phyloP scores from a whole-genome alignment of 768 basidiomycete species.

The Agaricus bisporus region DNA sequence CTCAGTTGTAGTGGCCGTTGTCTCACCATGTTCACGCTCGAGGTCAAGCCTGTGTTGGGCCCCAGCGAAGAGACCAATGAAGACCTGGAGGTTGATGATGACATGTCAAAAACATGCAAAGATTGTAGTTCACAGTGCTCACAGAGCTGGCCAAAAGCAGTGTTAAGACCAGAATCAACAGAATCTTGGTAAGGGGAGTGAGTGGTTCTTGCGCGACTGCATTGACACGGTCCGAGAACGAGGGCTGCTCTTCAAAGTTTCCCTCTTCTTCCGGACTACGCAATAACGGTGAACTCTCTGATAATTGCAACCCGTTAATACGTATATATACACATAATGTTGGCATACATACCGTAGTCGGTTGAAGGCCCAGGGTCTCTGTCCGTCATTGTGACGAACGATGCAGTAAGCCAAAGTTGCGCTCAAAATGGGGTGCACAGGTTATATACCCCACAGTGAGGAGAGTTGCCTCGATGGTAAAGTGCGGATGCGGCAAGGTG shows the following conservation, averaged over 20 bases:
- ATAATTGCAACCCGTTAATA: neutral
- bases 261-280: constrained; percentile 38
- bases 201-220: constrained; percentile 69
- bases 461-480: constrained; percentile 12
- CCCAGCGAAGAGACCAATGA: constrained; percentile 91
- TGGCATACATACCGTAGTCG: constrained; percentile 44
- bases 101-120: neutral
- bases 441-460: constrained; percentile 2
- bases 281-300: constrained; percentile 66
- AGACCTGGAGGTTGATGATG: constrained; percentile 38
- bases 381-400: constrained; percentile 43
- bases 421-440: neutral
- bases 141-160: constrained; percentile 75
- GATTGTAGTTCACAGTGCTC: constrained; percentile 12
- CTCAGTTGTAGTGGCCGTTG: constrained; percentile 8
- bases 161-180: constrained; percentile 67
- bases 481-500: constrained; percentile 13
- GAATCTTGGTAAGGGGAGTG: constrained; percentile 76
- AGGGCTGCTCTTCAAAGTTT: constrained; percentile 16
- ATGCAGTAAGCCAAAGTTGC: constrained; percentile 1
- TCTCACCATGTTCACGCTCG: constrained; percentile 31
- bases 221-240: constrained; percentile 43
- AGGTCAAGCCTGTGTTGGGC: constrained; percentile 69
- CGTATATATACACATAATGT: neutral
- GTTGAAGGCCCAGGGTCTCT: constrained; percentile 46